Percentiles rank a stretch among this genome's conserved stretches.
Evolutionary conservation across 805 yeast genomes (phyloP).

Genomic region (Schizosaccharomyces lindneri): DNA sequence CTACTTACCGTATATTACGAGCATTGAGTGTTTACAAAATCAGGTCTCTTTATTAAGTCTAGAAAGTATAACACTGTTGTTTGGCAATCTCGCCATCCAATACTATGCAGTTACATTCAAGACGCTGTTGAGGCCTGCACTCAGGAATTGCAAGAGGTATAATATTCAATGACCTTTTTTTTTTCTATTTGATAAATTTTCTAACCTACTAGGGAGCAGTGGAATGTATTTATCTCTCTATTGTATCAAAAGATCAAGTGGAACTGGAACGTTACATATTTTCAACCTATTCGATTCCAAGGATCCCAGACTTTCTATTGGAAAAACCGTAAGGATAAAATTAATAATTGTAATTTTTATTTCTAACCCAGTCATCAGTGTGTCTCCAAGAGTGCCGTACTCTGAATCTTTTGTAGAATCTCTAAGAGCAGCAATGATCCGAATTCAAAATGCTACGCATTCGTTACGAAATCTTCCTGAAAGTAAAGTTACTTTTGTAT

Average conservation of each 20-base stretch:
- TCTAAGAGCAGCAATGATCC: not conserved
- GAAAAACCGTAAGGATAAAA: not conserved
- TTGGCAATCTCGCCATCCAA: constrained; percentile 22
- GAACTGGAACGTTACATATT: not conserved
- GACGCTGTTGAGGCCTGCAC: constrained; percentile 14
- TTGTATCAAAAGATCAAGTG: not conserved
- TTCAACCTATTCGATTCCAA: not conserved
- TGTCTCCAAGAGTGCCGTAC: not conserved
- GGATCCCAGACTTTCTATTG: not conserved
- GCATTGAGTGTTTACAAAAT: not conserved
- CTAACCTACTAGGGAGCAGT: not conserved
- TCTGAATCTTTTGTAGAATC: not conserved
- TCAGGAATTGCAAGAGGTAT: constrained; percentile 6
- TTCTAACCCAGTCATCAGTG: not conserved
- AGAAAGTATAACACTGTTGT: constrained; percentile 22
- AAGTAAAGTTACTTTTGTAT: not conserved
- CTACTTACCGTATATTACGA: too few relatives aligned
- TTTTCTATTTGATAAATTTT: not conserved
- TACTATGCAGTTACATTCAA: constrained; percentile 21
- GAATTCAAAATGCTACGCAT: not conserved
- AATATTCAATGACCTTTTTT: not conserved
- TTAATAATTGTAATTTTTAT: not conserved
- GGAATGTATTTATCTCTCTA: not conserved
- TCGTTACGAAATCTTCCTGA: not conserved
- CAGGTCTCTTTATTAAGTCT: constrained; percentile 21